Evolutionary conservation across 2,329 filamentous ascomycete species (phyloP).

Genomic region (Metarhizium anisopliae): DNA sequence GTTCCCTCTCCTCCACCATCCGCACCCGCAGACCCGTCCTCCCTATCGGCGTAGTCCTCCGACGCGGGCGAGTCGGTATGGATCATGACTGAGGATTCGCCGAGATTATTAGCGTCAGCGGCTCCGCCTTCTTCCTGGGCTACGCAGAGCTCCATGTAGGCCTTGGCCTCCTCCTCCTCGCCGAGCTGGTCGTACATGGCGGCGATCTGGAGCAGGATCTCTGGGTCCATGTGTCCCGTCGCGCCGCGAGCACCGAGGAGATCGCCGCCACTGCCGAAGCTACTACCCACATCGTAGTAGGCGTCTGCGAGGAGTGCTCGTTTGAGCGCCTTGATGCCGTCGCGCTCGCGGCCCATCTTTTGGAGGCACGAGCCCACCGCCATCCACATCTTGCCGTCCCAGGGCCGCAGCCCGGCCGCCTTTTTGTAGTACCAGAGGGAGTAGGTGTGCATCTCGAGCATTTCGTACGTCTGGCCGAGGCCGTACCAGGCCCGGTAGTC

Average conservation of each 20-base stretch:
- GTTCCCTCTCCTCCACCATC: constrained; percentile 42
- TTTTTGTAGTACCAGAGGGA: constrained; percentile 97
- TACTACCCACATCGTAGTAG: constrained; percentile 64
- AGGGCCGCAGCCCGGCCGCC: constrained; percentile 83
- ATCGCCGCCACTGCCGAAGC: constrained; percentile 38
- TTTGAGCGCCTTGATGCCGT: constrained; percentile 92
- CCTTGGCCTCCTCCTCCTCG: constrained; percentile 70
- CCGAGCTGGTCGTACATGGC: constrained; percentile 75
- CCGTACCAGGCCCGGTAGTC: constrained; percentile 99
- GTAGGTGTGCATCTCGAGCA: constrained; percentile 96
- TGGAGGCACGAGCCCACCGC: constrained; percentile 87
- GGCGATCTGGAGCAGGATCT: constrained; percentile 84
- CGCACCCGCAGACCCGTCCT: constrained; percentile 20
- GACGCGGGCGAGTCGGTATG: constrained; percentile 42
- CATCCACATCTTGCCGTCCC: constrained; percentile 98
- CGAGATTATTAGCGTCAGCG: constrained; percentile 26
- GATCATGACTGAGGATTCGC: constrained; percentile 40
- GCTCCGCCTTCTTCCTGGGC: constrained; percentile 76
- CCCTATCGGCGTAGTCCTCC: constrained; percentile 27
- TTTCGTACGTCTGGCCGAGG: constrained; percentile 91
- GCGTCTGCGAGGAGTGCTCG: constrained; percentile 81
- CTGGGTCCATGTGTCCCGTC: constrained; percentile 67
- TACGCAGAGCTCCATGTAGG: constrained; percentile 93
- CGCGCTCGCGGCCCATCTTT: constrained; percentile 77
- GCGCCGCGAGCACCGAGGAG: constrained; percentile 39